Base-by-base conservation (phyloP, 768 basidiomycete genomes). In the Leccinum truebloodii region DNA sequence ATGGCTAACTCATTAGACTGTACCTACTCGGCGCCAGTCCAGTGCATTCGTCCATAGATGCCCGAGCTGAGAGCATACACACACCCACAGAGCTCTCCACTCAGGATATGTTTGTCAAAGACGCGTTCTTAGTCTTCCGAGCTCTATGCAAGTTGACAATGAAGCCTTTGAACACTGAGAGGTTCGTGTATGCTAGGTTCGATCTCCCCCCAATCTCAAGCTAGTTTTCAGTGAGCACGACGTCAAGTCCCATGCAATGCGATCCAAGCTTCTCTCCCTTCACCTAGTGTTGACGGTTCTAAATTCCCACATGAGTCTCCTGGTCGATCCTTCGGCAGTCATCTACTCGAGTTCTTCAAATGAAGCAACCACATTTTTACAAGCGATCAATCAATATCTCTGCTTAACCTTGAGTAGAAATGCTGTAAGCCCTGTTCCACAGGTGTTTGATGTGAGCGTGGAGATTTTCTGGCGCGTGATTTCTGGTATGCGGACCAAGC, bases 381-480 rank as follows among this genome's bases (percentile, higher is more conserved):
- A 98, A 71, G 95, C 94, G 16, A 85, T 95, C 64, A 98, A 94
- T 70, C 96, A 98, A 71, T 98, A 98, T 76, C 84, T 99, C 49
- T 98, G 95, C 71, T 76, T 97, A 59, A 89, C 88, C 64, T 76
- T 99, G 66, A 97, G 94, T 66, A 84, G 97, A 57, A 99, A 98
- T 71, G 95, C 95, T 52, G 92, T 98, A 62, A 94, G 92, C 73
- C 87, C 95, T 3, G 94, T 98, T 7, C 89, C 90, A 2, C 95
- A 96, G 74, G 95, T 99, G 14, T 99, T 99, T 74, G 97, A 99
- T 72, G 87, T 95, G 55, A 94, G 94, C 69, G 95, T 98, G 53
- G 97, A 98, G 77, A 97, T 98, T 60, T 98, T 98, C 76, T 98
- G 96, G 94, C 85, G 93, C 67, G 90, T 97, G 53, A 74, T 98